A percentile compares a stretch with the other conserved stretches of the same genome.
phyloP scores from a whole-genome alignment of 2,329 filamentous ascomycete genomes.

The Zasmidium angulare region DNA sequence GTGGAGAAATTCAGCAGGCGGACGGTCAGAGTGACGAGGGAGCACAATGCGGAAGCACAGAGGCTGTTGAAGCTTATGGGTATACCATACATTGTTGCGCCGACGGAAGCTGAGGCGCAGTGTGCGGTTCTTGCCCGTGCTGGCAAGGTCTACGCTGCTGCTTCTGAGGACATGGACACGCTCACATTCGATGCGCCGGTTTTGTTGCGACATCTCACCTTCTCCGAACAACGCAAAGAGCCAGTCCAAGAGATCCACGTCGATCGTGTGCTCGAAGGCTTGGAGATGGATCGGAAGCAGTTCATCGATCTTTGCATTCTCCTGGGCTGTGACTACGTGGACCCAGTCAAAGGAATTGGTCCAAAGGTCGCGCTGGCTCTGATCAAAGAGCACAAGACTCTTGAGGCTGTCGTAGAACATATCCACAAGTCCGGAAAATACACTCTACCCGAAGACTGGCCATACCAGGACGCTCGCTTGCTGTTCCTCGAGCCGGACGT shows the following conservation, averaged over 20 bases:
- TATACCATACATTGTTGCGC: constrained; percentile 89
- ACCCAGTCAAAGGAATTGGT: constrained; percentile 92
- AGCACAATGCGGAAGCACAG: constrained; percentile 96
- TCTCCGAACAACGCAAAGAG: constrained; percentile 95
- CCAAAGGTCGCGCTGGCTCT: constrained; percentile 89
- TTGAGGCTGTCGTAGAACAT: constrained; percentile 82
- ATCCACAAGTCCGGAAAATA: constrained; percentile 80
- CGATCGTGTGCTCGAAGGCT: constrained; percentile 79
- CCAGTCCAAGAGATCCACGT: constrained; percentile 94
- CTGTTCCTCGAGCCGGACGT: constrained; percentile 94
- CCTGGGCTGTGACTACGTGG: constrained; percentile 95
- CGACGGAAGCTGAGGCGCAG: constrained; percentile 95
- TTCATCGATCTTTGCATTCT: constrained; percentile 98
- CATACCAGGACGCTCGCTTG: constrained; percentile 84
- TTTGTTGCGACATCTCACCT: constrained; percentile 86
- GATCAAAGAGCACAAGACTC: constrained; percentile 84
- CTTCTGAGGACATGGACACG: constrained; percentile 98
- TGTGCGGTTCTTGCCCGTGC: constrained; percentile 86
- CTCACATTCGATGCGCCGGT: constrained; percentile 93
- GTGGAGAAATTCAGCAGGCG: constrained; percentile 94
- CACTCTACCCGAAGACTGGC: constrained; percentile 92
- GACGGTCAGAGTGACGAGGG: constrained; percentile 90
- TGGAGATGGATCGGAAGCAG: constrained; percentile 83
- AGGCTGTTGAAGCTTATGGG: constrained; percentile 91
- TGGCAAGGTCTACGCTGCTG: constrained; percentile 94